Evolutionary conservation across 345 rosid species (phyloP).

Genomic region (Murraya paniculata): DNA sequence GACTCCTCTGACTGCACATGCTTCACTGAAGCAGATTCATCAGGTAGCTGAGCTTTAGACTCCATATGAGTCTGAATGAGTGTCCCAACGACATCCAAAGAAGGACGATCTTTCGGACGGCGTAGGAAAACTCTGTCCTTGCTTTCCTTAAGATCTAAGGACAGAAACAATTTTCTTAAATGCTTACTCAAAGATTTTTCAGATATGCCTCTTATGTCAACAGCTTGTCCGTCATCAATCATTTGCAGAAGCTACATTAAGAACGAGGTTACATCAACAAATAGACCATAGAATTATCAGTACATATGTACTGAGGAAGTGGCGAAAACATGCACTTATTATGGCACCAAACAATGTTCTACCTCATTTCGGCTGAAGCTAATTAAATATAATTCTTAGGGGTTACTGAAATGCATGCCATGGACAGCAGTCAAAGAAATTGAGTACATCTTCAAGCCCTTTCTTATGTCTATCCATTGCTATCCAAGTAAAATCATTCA

Average conservation of each 20-base stretch:
- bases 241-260: constrained; percentile 64
- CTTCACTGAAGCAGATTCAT: constrained; percentile 27
- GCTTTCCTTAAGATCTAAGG: constrained; percentile 61
- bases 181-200: constrained; percentile 57
- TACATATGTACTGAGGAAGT: neutral
- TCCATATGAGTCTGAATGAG: constrained; percentile 42
- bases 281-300: neutral
- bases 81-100: constrained; percentile 57
- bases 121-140: constrained; percentile 68
- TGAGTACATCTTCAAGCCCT: neutral
- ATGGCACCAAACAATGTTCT: neutral
- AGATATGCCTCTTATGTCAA: constrained; percentile 77
- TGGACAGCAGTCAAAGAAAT: neutral
- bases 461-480: neutral
- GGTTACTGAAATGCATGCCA: neutral
- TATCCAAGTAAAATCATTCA: neutral
- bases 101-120: constrained; percentile 47
- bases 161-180: constrained; percentile 66
- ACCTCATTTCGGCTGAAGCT: neutral
- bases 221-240: constrained; percentile 95
- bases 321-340: neutral
- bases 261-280: neutral
- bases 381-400: neutral
- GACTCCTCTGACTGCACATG: constrained; percentile 19
- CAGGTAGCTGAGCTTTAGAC: constrained; percentile 28